phyloP scores from a whole-genome alignment of 805 yeast genomes.

The Zygosaccharomyces lentus region DNA sequence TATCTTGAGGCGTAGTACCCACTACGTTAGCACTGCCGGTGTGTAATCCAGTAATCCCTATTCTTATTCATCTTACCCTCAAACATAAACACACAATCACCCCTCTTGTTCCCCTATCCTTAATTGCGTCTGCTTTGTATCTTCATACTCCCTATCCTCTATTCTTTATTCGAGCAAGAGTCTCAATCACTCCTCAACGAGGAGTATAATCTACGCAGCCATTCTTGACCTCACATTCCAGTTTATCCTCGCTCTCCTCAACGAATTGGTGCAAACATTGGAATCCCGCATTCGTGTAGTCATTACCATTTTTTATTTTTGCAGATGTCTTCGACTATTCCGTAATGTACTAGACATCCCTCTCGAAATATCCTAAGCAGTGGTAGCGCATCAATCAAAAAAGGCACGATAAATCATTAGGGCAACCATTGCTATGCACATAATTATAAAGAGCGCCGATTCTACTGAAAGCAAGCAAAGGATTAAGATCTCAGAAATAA shows the following conservation, averaged over 20 bases:
- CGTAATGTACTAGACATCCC: neutral
- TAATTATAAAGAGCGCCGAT: neutral
- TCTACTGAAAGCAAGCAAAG: neutral
- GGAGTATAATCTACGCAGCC: neutral
- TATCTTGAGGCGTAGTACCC: no score
- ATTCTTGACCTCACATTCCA: neutral
- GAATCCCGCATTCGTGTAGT: neutral
- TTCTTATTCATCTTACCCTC: no score
- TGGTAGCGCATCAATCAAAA: neutral
- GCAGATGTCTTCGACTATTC: neutral
- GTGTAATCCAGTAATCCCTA: no score
- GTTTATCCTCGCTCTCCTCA: neutral
- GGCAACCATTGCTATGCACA: neutral
- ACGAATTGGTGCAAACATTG: neutral
- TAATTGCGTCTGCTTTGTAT: neutral
- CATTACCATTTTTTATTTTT: neutral
- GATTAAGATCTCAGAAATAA: neutral
- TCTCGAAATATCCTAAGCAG: neutral
- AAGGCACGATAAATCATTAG: no score
- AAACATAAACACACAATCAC: no score
- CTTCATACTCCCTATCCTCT: neutral
- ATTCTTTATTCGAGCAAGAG: neutral
- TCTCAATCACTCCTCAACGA: neutral
- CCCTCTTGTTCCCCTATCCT: neutral
- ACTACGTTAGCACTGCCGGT: no score